Evolutionary conservation across 2,329 filamentous ascomycete species (phyloP).

Genomic region (Aspergillus pseudoviridinutans): DNA sequence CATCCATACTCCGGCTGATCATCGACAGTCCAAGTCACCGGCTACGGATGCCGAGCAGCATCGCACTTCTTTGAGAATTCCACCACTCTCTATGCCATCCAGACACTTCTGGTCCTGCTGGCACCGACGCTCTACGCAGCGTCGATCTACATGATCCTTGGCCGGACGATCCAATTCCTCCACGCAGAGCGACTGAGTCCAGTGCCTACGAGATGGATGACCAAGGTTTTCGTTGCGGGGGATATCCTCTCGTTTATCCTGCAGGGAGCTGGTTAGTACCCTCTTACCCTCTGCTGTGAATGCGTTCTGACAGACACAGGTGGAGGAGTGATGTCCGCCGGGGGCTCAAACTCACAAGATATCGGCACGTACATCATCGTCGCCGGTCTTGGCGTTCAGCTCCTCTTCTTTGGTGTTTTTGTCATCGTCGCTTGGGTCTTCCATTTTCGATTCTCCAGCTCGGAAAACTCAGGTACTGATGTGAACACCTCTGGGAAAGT

Average conservation of each 20-base stretch:
- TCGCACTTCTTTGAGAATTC: conserved; percentile 1
- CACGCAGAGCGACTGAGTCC: not conserved
- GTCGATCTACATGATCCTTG: too few species aligned
- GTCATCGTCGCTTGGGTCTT: conserved; percentile 13
- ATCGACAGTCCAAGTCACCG: conserved; percentile 1
- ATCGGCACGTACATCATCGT: conserved; percentile 18
- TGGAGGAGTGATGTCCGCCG: conserved; percentile 1
- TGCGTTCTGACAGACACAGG: not conserved
- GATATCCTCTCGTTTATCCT: conserved; percentile 1
- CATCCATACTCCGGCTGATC: not conserved
- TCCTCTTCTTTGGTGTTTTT: conserved; percentile 20
- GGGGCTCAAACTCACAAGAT: not conserved
- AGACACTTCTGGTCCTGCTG: conserved; percentile 1
- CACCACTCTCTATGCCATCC: not conserved
- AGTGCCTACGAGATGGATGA: not conserved
- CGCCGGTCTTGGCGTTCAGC: conserved; percentile 18
- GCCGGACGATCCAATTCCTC: not conserved
- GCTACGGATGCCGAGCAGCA: conserved; percentile 1
- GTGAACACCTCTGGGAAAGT: not conserved
- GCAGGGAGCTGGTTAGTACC: not conserved
- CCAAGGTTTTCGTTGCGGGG: conserved; percentile 1
- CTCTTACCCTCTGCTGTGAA: too few species aligned
- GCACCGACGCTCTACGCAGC: conserved; percentile 5
- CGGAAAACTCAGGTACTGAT: too few species aligned
- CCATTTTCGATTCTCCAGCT: conserved; percentile 11